Base-by-base conservation (phyloP, 805 yeast species). In the Candida nitratophila region DNA sequence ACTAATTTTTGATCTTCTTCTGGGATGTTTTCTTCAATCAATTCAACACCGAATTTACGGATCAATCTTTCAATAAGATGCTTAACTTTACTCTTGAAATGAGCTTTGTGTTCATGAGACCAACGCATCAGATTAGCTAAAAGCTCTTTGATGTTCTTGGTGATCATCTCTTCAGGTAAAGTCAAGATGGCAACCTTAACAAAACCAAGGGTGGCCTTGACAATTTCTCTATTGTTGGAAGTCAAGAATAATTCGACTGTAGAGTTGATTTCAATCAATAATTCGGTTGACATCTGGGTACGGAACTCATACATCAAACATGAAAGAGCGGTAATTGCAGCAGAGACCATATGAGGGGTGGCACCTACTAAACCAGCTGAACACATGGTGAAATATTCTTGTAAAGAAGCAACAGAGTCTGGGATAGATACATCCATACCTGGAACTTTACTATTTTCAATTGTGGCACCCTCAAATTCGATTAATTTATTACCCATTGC, bases 41-140 rank as follows among this genome's bases (percentile, higher is more conserved):
- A 74, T 30, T 90, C 97, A 49, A 78, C 74, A n/a, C 98, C 96
- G 59, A 87, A 88, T 59, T 89, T 81, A 61, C 99, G 79, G 44
- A 91, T 77, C 56, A 93, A 70, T 55, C 98, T 78, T 71, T 93
- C 99, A 49, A 93, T 71, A 44, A 93, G 84, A 59, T 93, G 97
- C 68, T 88, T 87, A 32, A 93, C 91, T 64, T 87, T 91, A 14
- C 90, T 77, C 61, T 87, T 89, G 74, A 93, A 93, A 60, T 89
- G 96, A 40, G 95, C 95, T 57, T 88, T 87, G 65, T 91, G 97
- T 61, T 90, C 97, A 61, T 88, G 93, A 36, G 96, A 87, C 93
- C 97, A 90, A 48, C 81, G 79, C 76, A 93, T 71, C 56, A 93
- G 73, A 54, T 86, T 83, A 22, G 76, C 70, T 43, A 93, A 68